Conservation (phyloP, 148 eudicot genomes). For the Rhododendron henanense region DNA sequence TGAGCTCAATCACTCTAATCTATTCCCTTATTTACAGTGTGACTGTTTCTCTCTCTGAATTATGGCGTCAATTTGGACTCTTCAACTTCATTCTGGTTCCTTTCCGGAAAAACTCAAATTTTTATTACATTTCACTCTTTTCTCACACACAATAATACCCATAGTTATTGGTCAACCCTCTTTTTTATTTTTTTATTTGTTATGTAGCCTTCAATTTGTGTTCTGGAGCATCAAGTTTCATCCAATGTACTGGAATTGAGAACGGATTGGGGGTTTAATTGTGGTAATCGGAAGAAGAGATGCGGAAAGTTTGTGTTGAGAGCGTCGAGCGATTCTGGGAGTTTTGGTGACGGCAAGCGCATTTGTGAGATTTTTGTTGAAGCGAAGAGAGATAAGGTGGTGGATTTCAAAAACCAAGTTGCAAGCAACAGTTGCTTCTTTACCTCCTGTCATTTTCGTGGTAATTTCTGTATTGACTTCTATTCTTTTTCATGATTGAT, state of each 20-base stretch:
- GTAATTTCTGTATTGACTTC: no score
- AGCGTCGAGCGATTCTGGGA: no score
- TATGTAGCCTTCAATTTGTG: constrained; percentile 4
- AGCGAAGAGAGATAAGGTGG: no score
- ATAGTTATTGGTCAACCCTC: neutral
- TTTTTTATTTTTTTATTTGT: neutral
- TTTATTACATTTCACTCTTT: neutral
- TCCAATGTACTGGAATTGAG: constrained; percentile 4
- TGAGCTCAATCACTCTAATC: neutral
- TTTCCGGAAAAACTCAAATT: constrained; percentile 15
- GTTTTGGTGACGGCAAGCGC: no score
- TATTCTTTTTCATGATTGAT: no score
- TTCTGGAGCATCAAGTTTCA: constrained; percentile 14
- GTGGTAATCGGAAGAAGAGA: no score
- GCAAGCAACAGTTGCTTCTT: no score
- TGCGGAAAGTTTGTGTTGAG: no score
- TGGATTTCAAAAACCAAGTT: no score
- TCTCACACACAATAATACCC: neutral
- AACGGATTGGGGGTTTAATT: no score
- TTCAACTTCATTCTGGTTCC: constrained; percentile 17
- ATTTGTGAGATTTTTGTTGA: no score
- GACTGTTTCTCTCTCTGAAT: neutral
- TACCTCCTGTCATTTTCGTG: no score
- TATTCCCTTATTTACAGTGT: neutral
- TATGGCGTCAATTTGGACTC: constrained; percentile 37